Evolutionary conservation across 2,329 filamentous ascomycete species (phyloP), one percentile per base, ranked within the genome.

Genomic region (Hortaea werneckii): DNA sequence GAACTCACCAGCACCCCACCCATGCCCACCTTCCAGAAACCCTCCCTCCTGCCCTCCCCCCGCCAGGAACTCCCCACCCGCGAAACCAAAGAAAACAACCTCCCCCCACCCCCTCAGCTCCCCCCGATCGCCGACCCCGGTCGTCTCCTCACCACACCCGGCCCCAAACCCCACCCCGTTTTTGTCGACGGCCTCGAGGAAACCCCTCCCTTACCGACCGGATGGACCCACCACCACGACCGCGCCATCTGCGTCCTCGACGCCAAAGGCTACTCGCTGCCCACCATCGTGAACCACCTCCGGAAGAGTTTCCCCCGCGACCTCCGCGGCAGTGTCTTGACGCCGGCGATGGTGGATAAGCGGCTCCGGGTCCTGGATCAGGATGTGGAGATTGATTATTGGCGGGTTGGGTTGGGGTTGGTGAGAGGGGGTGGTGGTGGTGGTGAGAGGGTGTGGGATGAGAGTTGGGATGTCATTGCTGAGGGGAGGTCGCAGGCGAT

Each of bases 171-270:
- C 37, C 38, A 44, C 5, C 43, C 42, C 28, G 40, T 48, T n/a
- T 45, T 54, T 40, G 47, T 52, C 34, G 56, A 59, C 40, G 55
- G 56, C 39, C 37, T 58, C 10, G 45, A 48, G 12, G 53, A 58
- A n/a, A 55, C 54, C 2, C 58, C 57, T 26, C 54, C 58, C 0
- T 48, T 66, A 1, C 63, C 63, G 6, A 37, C 43, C 6, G 42
- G 41, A 40, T 66, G 64, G 63, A 52, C 35, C 4, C 26, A 44
- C 2, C 43, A 55, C n/a, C 59, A 63, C 43, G 64, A 66, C 47
- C 54, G 54, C 38, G 58, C 57, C 9, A 63, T 65, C 44, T 65
- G 63, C 50, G 50, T 61, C 13, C 57, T 65, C 7, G 63, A 66
- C 43, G 55, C 52, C 7, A 47, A 54, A 30, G 53, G 54, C 44